Conservation (phyloP, 768 basidiomycete genomes). For the Hirschioporus abietinus region DNA sequence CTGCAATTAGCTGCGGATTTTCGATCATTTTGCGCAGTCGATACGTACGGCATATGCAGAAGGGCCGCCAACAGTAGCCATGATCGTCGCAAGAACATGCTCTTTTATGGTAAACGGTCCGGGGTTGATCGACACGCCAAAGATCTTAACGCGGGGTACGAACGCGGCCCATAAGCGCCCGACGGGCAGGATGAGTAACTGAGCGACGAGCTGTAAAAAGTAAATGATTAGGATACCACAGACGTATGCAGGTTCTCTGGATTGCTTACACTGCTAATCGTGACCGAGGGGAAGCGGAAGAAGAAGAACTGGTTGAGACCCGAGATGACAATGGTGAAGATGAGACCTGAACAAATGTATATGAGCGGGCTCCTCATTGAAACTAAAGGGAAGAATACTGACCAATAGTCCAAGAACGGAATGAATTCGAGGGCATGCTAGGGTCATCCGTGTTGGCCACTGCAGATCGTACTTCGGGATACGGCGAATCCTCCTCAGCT, state of each 20-base stretch:
- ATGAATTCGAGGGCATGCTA: conserved; percentile 48
- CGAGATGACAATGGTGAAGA: conserved; percentile 51
- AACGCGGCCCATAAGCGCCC: conserved; percentile 54
- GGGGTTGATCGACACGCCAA: conserved; percentile 52
- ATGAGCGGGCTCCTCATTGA: conserved; percentile 38
- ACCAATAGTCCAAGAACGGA: conserved; percentile 31
- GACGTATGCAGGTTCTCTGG: background rate
- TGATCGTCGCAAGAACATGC: conserved; percentile 47
- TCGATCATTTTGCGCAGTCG: conserved; percentile 7
- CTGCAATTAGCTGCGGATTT: background rate
- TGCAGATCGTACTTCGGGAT: conserved; percentile 35
- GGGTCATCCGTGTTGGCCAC: conserved; percentile 65
- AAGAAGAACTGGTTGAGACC: conserved; percentile 73
- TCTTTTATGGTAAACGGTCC: conserved; percentile 76
- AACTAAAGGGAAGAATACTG: conserved; percentile 41
- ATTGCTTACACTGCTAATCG: conserved; percentile 39
- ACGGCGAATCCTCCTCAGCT: conserved; percentile 31
- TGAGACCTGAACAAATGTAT: conserved; percentile 30
- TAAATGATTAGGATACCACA: conserved; percentile 6
- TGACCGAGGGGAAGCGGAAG: conserved; percentile 68
- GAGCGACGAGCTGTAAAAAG: conserved; percentile 46
- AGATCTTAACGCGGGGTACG: conserved; percentile 46
- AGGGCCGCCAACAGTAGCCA: conserved; percentile 31
- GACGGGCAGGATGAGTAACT: conserved; percentile 62
- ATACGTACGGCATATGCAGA: conserved; percentile 30